These are phyloP conservation scores for Cladosporium sp. DNA, from an alignment of 2,329 filamentous ascomycete genomes.

Conservation along the genomic window DNA sequence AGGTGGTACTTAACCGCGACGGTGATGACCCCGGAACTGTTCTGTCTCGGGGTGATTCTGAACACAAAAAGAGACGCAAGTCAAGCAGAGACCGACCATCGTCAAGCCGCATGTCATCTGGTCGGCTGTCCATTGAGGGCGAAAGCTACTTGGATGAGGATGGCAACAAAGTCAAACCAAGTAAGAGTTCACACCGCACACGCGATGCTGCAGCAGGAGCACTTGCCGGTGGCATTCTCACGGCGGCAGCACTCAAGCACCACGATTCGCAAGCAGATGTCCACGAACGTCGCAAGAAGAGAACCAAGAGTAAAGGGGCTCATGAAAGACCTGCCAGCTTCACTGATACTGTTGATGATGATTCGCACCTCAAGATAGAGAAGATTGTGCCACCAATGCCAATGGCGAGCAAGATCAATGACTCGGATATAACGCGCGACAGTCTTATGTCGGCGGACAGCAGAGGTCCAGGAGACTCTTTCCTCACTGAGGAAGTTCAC, in stretches of 20 bases:
- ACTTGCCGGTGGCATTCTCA: constrained; percentile 54
- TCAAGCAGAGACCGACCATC: constrained; percentile 42
- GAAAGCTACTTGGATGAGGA: constrained; percentile 36
- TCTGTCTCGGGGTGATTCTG: constrained; percentile 51
- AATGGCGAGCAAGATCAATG: constrained; percentile 77
- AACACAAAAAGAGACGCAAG: constrained; percentile 51
- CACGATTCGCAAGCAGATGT: constrained; percentile 62
- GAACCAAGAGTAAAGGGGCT: constrained; percentile 46
- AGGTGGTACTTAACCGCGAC: constrained; percentile 56
- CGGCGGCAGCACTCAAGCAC: constrained; percentile 58
- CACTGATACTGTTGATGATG: constrained; percentile 49
- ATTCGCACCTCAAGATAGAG: constrained; percentile 44
- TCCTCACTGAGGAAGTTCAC: constrained; percentile 49
- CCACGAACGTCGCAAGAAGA: constrained; percentile 41
- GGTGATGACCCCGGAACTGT: constrained; percentile 57
- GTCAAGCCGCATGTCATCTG: constrained; percentile 25
- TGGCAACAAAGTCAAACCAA: constrained; percentile 50
- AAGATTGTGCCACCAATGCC: constrained; percentile 71
- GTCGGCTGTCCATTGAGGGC: constrained; percentile 21
- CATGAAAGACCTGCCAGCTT: constrained; percentile 49
- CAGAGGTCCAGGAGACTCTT: constrained; percentile 62
- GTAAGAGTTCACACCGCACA: constrained; percentile 43
- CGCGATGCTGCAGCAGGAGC: constrained; percentile 54
- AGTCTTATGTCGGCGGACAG: constrained; percentile 82
- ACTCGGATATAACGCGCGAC: constrained; percentile 81